Base-by-base conservation (phyloP, 2,329 filamentous ascomycete genomes). In the Beauveria varroae region DNA sequence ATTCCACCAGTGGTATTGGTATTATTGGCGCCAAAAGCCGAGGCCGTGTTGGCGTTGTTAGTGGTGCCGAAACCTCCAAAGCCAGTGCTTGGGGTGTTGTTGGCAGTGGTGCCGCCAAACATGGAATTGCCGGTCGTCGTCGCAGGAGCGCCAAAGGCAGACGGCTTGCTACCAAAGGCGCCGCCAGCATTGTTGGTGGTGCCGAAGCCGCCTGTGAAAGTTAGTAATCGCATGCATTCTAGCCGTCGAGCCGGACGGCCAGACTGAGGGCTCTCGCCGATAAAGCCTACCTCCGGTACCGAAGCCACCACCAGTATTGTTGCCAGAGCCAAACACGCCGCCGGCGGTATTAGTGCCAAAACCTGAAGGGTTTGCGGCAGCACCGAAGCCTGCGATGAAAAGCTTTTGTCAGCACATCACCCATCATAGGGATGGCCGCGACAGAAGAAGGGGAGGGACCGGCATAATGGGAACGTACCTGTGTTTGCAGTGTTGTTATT, bases 61-160 rank as follows among this genome's bases (percentile, higher is more conserved):
- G 67, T 73, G 50, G 70, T 69, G 44, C 65, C 61, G 60, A 82
- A 82, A 0, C 76, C 76, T 37, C 77, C 76, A 58, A 76, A 75
- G 30, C 73, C 73, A 9, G 72, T 69, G 8, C 65, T 64, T 41
- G 71, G 68, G n/a, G 72, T 68, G 16, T 74, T 76, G 51, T 73
- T 73, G 47, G 72, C 74, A 26, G 70, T 73, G 12, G 75, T 67
- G 14, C 72, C 64, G 52, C 80, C 80, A 57, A 83, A 82, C 14
- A 82, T 71, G 43, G 78, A 74, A 30, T 71, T 72, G n/a, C 76
- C 75, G 18, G 76, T 60, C 51, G 64, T 63, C 8, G 74, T 67
- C 9, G 74, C 67, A n/a, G 78, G 69, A 43, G 78, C 70, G 52
- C 83, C 83, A 67, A 85, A 85, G 12, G 81, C 76, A 46, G 84